A percentile compares a stretch with the other conserved stretches of the same genome.
Conservation (phyloP, 192 early-diverging fungal genomes). For the Podila clonocystis region DNA sequence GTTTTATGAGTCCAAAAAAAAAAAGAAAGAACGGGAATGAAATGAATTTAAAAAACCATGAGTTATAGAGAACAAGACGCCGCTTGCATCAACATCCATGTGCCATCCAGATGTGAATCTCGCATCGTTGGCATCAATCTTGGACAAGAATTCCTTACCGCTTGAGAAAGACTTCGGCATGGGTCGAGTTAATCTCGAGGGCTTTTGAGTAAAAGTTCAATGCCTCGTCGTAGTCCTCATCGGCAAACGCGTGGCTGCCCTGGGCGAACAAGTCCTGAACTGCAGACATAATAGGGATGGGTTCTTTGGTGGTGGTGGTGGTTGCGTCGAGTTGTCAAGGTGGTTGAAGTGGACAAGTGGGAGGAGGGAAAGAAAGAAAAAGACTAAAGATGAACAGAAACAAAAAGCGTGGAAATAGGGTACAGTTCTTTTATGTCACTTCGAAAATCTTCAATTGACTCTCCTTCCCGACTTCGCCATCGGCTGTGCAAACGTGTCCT, state of each 20-base stretch:
- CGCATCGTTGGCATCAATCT: not conserved
- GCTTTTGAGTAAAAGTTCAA: conserved; percentile 73
- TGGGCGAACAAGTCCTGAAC: conserved; percentile 45
- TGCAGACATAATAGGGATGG: conserved; percentile 14
- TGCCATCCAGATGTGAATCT: too few relatives aligned
- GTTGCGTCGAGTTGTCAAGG: not conserved
- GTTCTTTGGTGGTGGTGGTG: not conserved
- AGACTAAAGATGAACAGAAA: too few relatives aligned
- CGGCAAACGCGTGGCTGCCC: conserved; percentile 81
- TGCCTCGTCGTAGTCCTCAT: conserved; percentile 82
- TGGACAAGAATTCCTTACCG: conserved; percentile 40
- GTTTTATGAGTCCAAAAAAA: not conserved
- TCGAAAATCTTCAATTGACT: too few relatives aligned
- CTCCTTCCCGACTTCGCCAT: too few relatives aligned
- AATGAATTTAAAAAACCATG: not conserved
- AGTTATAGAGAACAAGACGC: not conserved
- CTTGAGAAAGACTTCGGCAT: conserved; percentile 73
- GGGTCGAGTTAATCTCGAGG: conserved; percentile 67
- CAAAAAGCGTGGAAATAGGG: too few relatives aligned
- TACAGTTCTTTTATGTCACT: too few relatives aligned
- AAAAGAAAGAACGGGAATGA: not conserved
- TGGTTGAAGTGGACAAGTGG: too few relatives aligned
- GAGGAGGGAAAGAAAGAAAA: too few relatives aligned
- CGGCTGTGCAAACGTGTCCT: too few relatives aligned
- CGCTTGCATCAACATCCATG: not conserved